Conservation (phyloP, 768 basidiomycete species). For the Termitomyces bulborhizus region DNA sequence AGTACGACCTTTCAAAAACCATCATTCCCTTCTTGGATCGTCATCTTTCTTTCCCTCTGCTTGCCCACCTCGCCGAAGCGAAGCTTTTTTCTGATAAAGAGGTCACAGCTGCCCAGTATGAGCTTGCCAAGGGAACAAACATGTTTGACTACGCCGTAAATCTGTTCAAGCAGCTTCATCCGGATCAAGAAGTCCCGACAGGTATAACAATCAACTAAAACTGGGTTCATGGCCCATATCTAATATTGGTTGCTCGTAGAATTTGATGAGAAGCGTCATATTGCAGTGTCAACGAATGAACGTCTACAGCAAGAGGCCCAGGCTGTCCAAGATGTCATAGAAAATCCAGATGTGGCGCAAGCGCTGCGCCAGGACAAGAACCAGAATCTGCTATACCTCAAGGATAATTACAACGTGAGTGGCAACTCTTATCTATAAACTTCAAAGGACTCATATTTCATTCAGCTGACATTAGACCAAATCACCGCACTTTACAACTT, state of each 20-base stretch:
- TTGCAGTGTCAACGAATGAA: slow-evolving; percentile 79
- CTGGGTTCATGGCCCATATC: neutral
- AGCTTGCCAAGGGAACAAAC: slow-evolving; percentile 94
- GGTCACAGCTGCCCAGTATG: slow-evolving; percentile 89
- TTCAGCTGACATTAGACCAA: slow-evolving; percentile 88
- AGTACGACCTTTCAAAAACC: slow-evolving; percentile 87
- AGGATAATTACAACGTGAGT: slow-evolving; percentile 85
- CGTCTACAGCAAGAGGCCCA: slow-evolving; percentile 86
- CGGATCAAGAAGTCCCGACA: slow-evolving; percentile 60
- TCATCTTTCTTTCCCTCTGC: slow-evolving; percentile 89
- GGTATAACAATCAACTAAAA: slow-evolving; percentile 34
- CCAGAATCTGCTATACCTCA: slow-evolving; percentile 91
- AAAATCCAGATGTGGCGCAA: slow-evolving; percentile 94
- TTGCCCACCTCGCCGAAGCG: slow-evolving; percentile 78
- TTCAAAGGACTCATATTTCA: neutral
- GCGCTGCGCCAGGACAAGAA: slow-evolving; percentile 94
- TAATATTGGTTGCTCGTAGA: slow-evolving; percentile 39
- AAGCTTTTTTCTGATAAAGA: slow-evolving; percentile 74
- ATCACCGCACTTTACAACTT: slow-evolving; percentile 96
- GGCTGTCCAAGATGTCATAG: slow-evolving; percentile 91
- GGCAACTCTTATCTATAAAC: neutral
- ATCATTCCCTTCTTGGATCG: slow-evolving; percentile 92
- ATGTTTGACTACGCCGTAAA: slow-evolving; percentile 93
- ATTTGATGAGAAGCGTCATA: slow-evolving; percentile 76
- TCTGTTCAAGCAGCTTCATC: slow-evolving; percentile 74